Percentiles rank a stretch among this genome's conserved stretches.
phyloP scores from a whole-genome alignment of 2,329 filamentous ascomycete species.

The Monosporascus sp. region DNA sequence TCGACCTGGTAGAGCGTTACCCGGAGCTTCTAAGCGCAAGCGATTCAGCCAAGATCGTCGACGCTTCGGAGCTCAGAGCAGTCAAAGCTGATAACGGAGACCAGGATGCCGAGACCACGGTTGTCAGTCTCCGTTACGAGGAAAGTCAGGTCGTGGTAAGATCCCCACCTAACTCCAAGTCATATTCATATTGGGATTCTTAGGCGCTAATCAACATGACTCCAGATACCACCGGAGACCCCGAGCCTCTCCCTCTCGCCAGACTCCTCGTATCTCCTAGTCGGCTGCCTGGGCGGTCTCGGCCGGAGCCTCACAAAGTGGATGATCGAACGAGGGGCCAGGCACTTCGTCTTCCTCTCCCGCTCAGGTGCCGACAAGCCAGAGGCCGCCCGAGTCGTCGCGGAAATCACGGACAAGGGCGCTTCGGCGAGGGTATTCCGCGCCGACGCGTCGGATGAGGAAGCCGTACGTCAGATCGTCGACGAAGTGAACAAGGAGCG shows the following conservation, averaged over 20 bases:
- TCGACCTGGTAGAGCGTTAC: neutral
- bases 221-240: too few relatives aligned
- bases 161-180: neutral
- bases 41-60: conserved; percentile 1
- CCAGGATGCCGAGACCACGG: neutral
- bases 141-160: conserved; percentile 5
- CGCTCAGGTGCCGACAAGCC: conserved; percentile 21
- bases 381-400: conserved; percentile 18
- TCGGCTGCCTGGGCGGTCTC: conserved; percentile 24
- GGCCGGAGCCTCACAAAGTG: conserved; percentile 26
- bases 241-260: conserved; percentile 6
- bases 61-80: neutral
- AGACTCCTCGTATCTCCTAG: conserved; percentile 15
- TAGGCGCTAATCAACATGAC: neutral
- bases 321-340: conserved; percentile 27
- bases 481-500: conserved; percentile 2
- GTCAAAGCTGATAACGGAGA: neutral
- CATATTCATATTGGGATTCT: too few relatives aligned
- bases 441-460: conserved; percentile 18
- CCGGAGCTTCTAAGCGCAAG: neutral
- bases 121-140: conserved; percentile 1
- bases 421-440: conserved; percentile 19
- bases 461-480: conserved; percentile 17
- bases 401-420: conserved; percentile 15
- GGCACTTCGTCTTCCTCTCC: conserved; percentile 26